phyloP scores from a whole-genome alignment of 1,284 basidiomycete species.

The Cystobasidium pallidum region DNA sequence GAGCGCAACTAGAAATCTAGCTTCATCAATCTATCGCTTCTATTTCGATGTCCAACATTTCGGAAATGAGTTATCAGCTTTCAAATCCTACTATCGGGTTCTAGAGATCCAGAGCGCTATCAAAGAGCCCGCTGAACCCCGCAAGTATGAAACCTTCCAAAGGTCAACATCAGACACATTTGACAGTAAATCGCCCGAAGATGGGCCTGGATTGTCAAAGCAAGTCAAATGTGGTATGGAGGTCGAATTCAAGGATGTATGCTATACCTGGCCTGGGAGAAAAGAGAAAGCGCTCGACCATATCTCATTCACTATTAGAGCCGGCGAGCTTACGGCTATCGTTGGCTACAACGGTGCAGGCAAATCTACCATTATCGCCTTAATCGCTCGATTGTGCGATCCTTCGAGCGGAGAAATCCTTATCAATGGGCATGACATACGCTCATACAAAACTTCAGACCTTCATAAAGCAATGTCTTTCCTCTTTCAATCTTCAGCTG shows the following conservation, averaged over 20 bases:
- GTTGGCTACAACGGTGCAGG: slow-evolving; percentile 32
- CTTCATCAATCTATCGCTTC: slow-evolving; percentile 24
- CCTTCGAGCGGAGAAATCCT: slow-evolving; percentile 33
- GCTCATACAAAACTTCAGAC: slow-evolving; percentile 31
- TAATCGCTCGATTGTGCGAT: slow-evolving; percentile 37
- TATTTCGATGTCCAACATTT: slow-evolving; percentile 30
- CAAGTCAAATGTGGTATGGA: slow-evolving; percentile 32
- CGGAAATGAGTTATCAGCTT: slow-evolving; percentile 27
- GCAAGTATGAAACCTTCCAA: slow-evolving; percentile 12
- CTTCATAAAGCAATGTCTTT: slow-evolving; percentile 42
- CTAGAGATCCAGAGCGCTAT: slow-evolving; percentile 41
- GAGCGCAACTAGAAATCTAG: slow-evolving; percentile 25
- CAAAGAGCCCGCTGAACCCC: slow-evolving; percentile 30
- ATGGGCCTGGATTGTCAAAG: background rate
- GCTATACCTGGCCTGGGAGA: slow-evolving; percentile 28
- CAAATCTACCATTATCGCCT: slow-evolving; percentile 22
- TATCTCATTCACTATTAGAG: slow-evolving; percentile 42
- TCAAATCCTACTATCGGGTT: slow-evolving; percentile 35
- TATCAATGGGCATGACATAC: slow-evolving; percentile 34
- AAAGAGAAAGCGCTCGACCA: slow-evolving; percentile 37
- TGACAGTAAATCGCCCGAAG: background rate
- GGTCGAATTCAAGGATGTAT: slow-evolving; percentile 38
- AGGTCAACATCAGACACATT: background rate
- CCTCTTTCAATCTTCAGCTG: slow-evolving; percentile 38
- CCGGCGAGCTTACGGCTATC: slow-evolving; percentile 38